phyloP scores from a whole-genome alignment of 768 basidiomycete species.

The Amanita subjunquillea region DNA sequence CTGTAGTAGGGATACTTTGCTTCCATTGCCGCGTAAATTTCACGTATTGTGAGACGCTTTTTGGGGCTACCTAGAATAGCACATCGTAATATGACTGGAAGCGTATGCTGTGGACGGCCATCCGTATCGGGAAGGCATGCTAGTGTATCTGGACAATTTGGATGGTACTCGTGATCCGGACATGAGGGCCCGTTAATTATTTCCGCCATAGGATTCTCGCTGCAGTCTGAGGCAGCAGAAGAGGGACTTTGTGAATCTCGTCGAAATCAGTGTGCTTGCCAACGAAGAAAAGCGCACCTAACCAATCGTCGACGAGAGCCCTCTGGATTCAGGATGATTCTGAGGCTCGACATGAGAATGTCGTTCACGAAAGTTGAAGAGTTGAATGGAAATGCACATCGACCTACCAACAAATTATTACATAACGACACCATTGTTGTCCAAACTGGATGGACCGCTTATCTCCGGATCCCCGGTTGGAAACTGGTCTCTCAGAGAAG shows the following conservation, averaged over 20 bases:
- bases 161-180: slow-evolving; percentile 46
- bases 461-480: neutral
- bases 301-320: slow-evolving; percentile 24
- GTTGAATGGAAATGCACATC: slow-evolving; percentile 4
- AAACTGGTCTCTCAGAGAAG: neutral
- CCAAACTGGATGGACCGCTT: slow-evolving; percentile 2
- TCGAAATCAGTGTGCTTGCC: neutral
- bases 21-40: slow-evolving; percentile 84
- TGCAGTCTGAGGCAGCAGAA: slow-evolving; percentile 23
- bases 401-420: slow-evolving; percentile 6
- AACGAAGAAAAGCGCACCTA: slow-evolving; percentile 23
- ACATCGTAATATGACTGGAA: slow-evolving; percentile 77
- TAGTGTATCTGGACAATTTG: slow-evolving; percentile 69
- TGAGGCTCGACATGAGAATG: slow-evolving; percentile 42
- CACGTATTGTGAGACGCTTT: slow-evolving; percentile 70
- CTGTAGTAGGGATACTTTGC: slow-evolving; percentile 75
- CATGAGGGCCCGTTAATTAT: slow-evolving; percentile 11
- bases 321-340: slow-evolving; percentile 48
- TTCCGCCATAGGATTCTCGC: slow-evolving; percentile 19
- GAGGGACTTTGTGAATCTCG: slow-evolving; percentile 14
- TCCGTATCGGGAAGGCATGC: slow-evolving; percentile 72
- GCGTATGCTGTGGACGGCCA: slow-evolving; percentile 72
- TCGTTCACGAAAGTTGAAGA: neutral
- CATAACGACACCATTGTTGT: slow-evolving; percentile 7
- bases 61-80: slow-evolving; percentile 72